These are phyloP conservation scores for Cicer chorassanicum DNA, from an alignment of 306 rosid genomes.

Conservation along the genomic window DNA sequence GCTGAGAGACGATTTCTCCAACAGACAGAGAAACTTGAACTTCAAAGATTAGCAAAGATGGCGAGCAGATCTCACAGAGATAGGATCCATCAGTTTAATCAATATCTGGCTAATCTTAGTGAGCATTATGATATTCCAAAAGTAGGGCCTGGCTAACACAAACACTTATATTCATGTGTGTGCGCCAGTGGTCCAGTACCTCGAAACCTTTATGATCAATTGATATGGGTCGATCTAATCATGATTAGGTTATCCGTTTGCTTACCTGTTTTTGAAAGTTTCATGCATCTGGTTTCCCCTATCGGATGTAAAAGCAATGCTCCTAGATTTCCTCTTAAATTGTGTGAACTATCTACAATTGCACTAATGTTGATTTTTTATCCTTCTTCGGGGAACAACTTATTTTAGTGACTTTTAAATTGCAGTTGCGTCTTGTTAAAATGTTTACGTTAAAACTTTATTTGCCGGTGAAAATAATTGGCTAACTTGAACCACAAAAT, in stretches of 20 bases:
- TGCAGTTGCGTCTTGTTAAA: background rate
- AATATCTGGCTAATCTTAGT: conserved; percentile 49
- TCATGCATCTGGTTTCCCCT: background rate
- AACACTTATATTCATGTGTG: background rate
- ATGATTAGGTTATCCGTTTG: background rate
- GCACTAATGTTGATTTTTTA: background rate
- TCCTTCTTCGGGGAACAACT: background rate
- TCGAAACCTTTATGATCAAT: too few relatives aligned
- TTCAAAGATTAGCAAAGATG: conserved; percentile 46
- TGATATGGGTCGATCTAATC: too few relatives aligned
- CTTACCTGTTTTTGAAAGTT: background rate
- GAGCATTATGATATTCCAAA: conserved; percentile 56
- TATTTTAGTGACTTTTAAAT: background rate
- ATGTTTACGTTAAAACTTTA: background rate
- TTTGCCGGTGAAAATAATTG: background rate
- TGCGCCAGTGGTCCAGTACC: too few relatives aligned
- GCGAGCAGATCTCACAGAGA: conserved; percentile 49
- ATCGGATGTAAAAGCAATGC: background rate
- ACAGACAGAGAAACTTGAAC: conserved; percentile 51
- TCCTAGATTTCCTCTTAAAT: background rate
- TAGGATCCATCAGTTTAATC: conserved; percentile 48
- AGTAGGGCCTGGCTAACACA: conserved; percentile 52
- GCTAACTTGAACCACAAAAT: background rate
- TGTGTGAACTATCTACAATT: background rate
- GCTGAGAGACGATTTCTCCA: conserved; percentile 48